A percentile compares a stretch with the other conserved stretches of the same genome.
Conservation (phyloP, 2,329 filamentous ascomycete genomes). For the Trematosphaeria pertusa region DNA sequence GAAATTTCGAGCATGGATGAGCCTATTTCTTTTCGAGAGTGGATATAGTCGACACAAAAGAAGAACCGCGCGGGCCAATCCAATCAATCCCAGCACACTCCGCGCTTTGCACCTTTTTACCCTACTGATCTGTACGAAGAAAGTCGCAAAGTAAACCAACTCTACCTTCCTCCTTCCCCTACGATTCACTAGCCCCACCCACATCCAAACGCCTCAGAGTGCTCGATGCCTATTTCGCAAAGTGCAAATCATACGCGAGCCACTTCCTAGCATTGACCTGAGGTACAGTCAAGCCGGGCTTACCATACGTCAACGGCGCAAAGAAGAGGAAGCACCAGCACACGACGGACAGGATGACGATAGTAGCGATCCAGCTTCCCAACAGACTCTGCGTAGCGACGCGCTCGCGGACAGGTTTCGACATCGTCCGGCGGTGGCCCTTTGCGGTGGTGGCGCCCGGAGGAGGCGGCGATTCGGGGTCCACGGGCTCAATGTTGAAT, state of each 20-base stretch:
- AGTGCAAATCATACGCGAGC: slow-evolving; percentile 97
- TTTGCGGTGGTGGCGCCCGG: slow-evolving; percentile 35
- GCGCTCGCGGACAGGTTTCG: slow-evolving; percentile 81
- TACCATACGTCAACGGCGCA: slow-evolving; percentile 93
- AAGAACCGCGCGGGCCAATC: no score
- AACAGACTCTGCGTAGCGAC: slow-evolving; percentile 79
- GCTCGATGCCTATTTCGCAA: slow-evolving; percentile 79
- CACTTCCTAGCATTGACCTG: slow-evolving; percentile 87
- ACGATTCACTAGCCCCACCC: background rate
- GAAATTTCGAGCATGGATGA: no score
- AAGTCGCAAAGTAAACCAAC: background rate
- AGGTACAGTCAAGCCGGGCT: slow-evolving; percentile 81
- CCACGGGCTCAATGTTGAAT: slow-evolving; percentile 83
- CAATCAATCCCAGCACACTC: background rate
- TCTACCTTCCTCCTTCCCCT: background rate
- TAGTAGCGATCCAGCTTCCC: slow-evolving; percentile 78
- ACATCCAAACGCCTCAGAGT: background rate
- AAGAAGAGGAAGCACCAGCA: slow-evolving; percentile 90
- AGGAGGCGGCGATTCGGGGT: slow-evolving; percentile 55
- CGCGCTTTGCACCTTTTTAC: slow-evolving; percentile 3
- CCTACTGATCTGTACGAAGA: background rate
- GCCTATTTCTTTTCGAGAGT: no score
- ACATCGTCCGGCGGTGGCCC: slow-evolving; percentile 52
- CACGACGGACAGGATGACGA: slow-evolving; percentile 71
- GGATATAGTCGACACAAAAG: no score